Conservation (phyloP, 1,284 basidiomycete genomes). For the Filobasidium uniguttulatum region DNA sequence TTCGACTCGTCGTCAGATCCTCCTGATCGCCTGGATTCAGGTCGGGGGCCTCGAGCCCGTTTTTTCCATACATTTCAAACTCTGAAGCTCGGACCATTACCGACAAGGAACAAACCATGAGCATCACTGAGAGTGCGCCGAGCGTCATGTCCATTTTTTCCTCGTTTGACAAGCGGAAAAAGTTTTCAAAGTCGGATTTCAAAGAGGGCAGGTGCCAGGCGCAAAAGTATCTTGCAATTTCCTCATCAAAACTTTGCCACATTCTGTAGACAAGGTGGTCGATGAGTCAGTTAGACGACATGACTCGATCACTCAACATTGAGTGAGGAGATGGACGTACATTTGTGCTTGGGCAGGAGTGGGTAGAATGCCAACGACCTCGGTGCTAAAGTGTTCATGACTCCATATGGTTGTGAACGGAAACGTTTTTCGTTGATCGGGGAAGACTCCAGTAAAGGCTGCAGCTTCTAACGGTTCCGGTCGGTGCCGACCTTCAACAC, state of each 20-base stretch:
- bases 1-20: slow-evolving; percentile 31
- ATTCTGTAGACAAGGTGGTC: slow-evolving; percentile 16
- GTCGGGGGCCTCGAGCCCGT: background rate
- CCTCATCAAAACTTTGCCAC: slow-evolving; percentile 26
- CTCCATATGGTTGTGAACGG: slow-evolving; percentile 39
- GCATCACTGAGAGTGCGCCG: slow-evolving; percentile 27
- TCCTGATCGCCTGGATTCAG: slow-evolving; percentile 3
- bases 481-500: background rate
- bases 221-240: slow-evolving; percentile 29
- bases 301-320: too few relatives aligned
- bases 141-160: slow-evolving; percentile 32
- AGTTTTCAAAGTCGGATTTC: slow-evolving; percentile 25
- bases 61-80: slow-evolving; percentile 28
- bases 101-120: slow-evolving; percentile 35
- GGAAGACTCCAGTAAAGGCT: slow-evolving; percentile 33
- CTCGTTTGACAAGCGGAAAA: slow-evolving; percentile 25
- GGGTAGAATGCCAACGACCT: slow-evolving; percentile 33
- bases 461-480: slow-evolving; percentile 26
- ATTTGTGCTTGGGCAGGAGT: slow-evolving; percentile 28
- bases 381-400: slow-evolving; percentile 35
- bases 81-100: slow-evolving; percentile 31
- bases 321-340: slow-evolving; percentile 14
- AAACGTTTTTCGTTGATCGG: slow-evolving; percentile 33
- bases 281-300: background rate
- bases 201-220: slow-evolving; percentile 32